Evolutionary conservation across 163 green algal genomes (phyloP).

Genomic region (Chlorella variabilis): DNA sequence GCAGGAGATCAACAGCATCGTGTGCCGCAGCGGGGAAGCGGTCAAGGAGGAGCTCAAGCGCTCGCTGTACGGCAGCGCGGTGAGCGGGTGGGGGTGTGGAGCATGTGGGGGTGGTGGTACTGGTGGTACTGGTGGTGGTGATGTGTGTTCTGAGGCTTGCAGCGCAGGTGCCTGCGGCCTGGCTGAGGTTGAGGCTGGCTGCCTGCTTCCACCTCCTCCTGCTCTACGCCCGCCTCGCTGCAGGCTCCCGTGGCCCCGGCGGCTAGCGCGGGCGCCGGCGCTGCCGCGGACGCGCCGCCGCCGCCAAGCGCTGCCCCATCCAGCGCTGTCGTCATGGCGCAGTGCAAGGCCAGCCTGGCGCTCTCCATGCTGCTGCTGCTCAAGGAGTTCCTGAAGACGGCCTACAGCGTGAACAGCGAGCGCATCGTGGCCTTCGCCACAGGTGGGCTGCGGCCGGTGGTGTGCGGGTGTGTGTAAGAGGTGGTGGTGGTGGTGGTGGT

Average conservation of each 20-base stretch:
- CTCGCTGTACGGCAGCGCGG: slow-evolving; percentile 8
- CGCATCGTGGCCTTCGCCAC: slow-evolving; percentile 56
- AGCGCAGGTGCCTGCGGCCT: neutral
- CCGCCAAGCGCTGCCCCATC: neutral
- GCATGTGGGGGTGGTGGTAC: no score
- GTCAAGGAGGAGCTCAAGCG: slow-evolving; percentile 52
- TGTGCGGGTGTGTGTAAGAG: no score
- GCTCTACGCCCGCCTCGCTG: no score
- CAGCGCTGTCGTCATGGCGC: slow-evolving; percentile 23
- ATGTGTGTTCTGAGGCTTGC: neutral
- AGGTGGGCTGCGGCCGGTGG: neutral
- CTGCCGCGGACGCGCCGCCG: slow-evolving; percentile 2
- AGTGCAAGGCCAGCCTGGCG: slow-evolving; percentile 51
- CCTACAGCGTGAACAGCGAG: slow-evolving; percentile 71
- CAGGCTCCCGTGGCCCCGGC: neutral
- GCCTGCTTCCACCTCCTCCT: neutral
- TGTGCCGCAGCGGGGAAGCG: slow-evolving; percentile 19
- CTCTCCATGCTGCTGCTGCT: slow-evolving; percentile 78
- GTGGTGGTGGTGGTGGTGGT: neutral
- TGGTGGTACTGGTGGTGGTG: no score
- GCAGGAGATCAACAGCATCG: slow-evolving; percentile 30
- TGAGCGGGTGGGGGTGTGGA: neutral
- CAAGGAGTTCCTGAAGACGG: slow-evolving; percentile 70
- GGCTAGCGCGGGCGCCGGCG: slow-evolving; percentile 14
- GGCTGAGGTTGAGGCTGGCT: neutral